Evolutionary conservation across 2,329 filamentous ascomycete species (phyloP), one percentile per base, ranked within the genome.

Genomic region (Harringtonia aguacate): DNA sequence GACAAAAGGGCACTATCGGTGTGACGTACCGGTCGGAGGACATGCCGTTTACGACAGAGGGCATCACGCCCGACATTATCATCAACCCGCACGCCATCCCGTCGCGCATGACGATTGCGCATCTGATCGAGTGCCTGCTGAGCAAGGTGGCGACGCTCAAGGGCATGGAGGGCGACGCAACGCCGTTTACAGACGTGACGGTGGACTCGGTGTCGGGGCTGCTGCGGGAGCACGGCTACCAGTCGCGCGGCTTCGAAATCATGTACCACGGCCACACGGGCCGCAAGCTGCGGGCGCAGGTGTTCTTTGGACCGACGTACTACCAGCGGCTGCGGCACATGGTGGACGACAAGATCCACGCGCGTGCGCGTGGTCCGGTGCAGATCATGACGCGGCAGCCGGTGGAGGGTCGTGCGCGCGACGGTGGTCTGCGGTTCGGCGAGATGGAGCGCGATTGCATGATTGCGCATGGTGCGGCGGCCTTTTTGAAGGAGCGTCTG

Each of bases 401-500:
- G 17, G 92, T 98, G 14, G 92, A 98, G 68, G 92, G 92, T 84
- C 86, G 94, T 78, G 92, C 92, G 4, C 75, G 94, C 66, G 94
- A 98, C 61, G 92, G 92, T 75, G 92, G 92, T 72, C 76, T 98
- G 36, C 90, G 94, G 61, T 98, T 98, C 79, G 92, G 92, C 81
- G 92, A 98, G 73, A 98, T 98, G 92, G 94, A 98, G 68, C 90
- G 94, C 70, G 94, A 98, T 78, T 98, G 92, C 64, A 98, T 98
- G 92, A 98, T 98, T 70, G 88, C 94, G n/a, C 94, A 98, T 62
- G 92, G 92, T 61, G 92, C 94, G 4, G 90, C 87, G 44, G 84
- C 89, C 2, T 98, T 98, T 76, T 68, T 98, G 59, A 98, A 98
- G 69, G 92, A 98, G 72, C 80, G 92, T 57, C 68, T 98, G 46